Conservation (phyloP, 805 yeast genomes). For the Nakazawaea holstii region DNA sequence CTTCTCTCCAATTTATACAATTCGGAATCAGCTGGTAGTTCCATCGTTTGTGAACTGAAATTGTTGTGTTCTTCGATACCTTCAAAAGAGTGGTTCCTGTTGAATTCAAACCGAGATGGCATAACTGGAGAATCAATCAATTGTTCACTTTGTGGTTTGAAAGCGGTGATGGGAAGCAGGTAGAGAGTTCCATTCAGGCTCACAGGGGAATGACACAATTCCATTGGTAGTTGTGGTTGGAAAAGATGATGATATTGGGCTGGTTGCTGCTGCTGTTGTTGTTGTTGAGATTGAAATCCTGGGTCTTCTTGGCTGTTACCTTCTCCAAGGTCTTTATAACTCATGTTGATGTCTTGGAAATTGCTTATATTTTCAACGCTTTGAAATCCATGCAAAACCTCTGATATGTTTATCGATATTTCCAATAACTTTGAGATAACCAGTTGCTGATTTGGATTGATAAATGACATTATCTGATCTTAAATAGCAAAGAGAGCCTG, state of each 20-base stretch:
- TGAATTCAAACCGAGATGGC: background rate
- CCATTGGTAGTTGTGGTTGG: background rate
- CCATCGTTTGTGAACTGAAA: background rate
- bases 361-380: background rate
- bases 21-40: background rate
- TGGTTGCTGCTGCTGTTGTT: background rate
- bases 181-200: background rate
- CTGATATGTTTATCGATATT: background rate
- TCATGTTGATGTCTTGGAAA: no score
- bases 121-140: conserved; percentile 2
- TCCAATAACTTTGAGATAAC: background rate
- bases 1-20: no score
- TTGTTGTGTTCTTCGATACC: background rate
- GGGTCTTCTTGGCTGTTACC: no score
- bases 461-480: background rate
- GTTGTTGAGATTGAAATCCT: no score
- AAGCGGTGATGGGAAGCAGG: conserved; percentile 4
- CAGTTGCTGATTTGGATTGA: background rate
- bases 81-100: background rate
- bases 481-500: no score
- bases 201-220: no score
- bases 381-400: background rate
- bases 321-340: no score
- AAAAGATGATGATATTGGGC: background rate
- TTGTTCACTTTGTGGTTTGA: conserved; percentile 1